Evolutionary conservation across 1,284 basidiomycete species (phyloP), one percentile per base, ranked within the genome.

Genomic region (Phylloporus gajari): DNA sequence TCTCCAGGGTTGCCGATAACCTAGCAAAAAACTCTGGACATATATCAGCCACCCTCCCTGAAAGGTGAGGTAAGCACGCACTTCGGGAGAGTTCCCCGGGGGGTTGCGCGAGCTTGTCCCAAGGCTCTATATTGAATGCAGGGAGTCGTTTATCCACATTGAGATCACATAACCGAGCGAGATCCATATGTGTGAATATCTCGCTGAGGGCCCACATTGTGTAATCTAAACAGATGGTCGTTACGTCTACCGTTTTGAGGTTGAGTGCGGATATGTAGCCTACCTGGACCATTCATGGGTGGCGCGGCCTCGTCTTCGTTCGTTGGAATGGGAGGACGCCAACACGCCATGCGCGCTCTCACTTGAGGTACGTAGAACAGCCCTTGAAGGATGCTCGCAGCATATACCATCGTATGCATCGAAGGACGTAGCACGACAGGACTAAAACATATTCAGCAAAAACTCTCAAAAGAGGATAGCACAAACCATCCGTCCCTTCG

Each of bases 291-390:
- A 46, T 72, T 68, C 65, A 73, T 65, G 77, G 81, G 70, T 53
- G 73, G 70, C 72, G 38, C 71, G 38, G 56, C 82, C 73, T 72
- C 84, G 67, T 69, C 78, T 30, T 64, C 61, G 17, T 72, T 56
- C 32, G 73, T 67, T 30, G 79, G 71, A 7, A 77, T 69, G n/a
- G 83, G 82, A 23, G 88, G 84, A 40, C 85, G 83, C 78, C 91
- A 86, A 19, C 78, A 82, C 2, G 91, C 86, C 48, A 91, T 81
- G 5, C 84, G 82, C 63, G 86, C 75, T 56, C 91, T 86, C 42
- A 93, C 87, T 85, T 94, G 92, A 2, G 91, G 92, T 8, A 94
- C 85, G 73, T 88, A 88, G 77, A 88, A 93, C 7, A 94, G 75
- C 0, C 87, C 89, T 76, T 94, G 92, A 7, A 93, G 75, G 40